Base-by-base conservation (phyloP, 2,329 filamentous ascomycete genomes). In the Pseudocercospora fijiensis region DNA sequence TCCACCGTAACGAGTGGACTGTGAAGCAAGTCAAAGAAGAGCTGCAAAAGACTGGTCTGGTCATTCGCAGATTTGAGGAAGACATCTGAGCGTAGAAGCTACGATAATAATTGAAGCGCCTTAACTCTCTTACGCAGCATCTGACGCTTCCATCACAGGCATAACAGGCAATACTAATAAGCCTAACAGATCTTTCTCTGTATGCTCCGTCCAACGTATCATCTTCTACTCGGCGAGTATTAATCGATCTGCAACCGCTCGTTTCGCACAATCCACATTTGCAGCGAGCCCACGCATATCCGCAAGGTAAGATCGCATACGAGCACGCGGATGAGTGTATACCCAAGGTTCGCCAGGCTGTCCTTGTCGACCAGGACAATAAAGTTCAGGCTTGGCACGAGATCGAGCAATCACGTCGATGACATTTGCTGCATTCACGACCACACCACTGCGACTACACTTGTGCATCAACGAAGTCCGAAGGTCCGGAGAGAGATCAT, bases 1-100 rank as follows among this genome's bases (percentile, higher is more conserved):
- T 99, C 79, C 95, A 99, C 80, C 83, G 95, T 56, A 91, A 90
- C 41, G 94, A 99, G 80, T 99, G 94, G 78, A 96, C 93, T 0
- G 94, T 99, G 16, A 88, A 88, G 76, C 88, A 98, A 74, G 95
- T 99, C 55, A 99, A 99, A 79, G 89, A 96, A 64, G 85, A 90
- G 73, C 78, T 99, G 64, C 82, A 83, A 24, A 82, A 84, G 37
- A 86, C 88, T 73, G 91, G 91, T 0, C 82, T 96, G 63, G 77
- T 91, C 62, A 89, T 97, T n/a, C 85, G 95, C 67, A 85, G 87
- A 63, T 92, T 90, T 73, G 94, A 97, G 70, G 83, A 83, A 1
- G 81, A 75, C 56, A 71, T 76, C 60, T 80, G 70, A 62, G 7
- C 37, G 37, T 8, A 18, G 37, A 7, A 41, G 16, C 37, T 41